Conservation (phyloP, 2,329 filamentous ascomycete species). For the Pseudogymnoascus sp. region DNA sequence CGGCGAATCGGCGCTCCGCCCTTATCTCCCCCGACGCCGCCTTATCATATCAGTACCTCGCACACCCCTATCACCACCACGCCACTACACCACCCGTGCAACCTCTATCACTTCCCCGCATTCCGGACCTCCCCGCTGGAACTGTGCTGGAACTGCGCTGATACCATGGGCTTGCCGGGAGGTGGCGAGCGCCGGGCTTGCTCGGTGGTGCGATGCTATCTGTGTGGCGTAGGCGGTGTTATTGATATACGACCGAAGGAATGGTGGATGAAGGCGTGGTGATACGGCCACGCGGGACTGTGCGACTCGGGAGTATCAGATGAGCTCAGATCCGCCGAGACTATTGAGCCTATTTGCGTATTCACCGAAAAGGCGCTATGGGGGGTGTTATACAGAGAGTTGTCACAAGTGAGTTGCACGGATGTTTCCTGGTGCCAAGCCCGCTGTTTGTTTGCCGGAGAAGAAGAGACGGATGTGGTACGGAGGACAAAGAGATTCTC, state of each 20-base stretch:
- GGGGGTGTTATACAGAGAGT: background rate
- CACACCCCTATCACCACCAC: background rate
- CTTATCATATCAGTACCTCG: background rate
- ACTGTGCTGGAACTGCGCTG: background rate
- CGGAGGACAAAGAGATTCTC: background rate
- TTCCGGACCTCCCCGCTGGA: background rate
- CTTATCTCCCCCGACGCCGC: background rate
- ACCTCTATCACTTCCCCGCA: background rate
- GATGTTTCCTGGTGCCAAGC: background rate
- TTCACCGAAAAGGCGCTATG: background rate
- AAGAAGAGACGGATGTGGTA: background rate
- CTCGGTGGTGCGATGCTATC: background rate
- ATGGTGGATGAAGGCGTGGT: background rate
- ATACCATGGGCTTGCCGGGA: background rate
- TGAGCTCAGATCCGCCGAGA: background rate
- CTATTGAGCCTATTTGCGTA: background rate
- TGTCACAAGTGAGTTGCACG: background rate
- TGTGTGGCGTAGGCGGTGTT: background rate
- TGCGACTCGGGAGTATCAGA: slow-evolving; percentile 1
- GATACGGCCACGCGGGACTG: background rate
- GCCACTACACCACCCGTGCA: background rate
- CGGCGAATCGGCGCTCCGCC: slow-evolving; percentile 6
- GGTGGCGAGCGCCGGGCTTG: background rate
- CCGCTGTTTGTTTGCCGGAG: background rate
- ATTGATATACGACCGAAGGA: background rate